A percentile compares a stretch with the other conserved stretches of the same genome.
Evolutionary conservation across 305 asterid genomes (phyloP).

Genomic region (Rubia peregrina): DNA sequence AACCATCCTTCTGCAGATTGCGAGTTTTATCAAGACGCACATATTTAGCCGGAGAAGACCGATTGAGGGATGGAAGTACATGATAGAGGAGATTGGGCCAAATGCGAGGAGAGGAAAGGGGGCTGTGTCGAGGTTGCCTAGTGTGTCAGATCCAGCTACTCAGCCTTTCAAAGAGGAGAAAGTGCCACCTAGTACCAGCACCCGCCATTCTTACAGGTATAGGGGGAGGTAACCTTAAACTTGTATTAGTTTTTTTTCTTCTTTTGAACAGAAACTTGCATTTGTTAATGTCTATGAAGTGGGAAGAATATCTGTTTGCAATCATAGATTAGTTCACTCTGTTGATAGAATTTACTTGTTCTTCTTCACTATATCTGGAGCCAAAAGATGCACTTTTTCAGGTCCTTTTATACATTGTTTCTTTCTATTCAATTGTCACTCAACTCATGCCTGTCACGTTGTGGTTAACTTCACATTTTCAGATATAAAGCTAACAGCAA

Average conservation of each 20-base stretch:
- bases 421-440: no score
- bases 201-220: slow-evolving; percentile 29
- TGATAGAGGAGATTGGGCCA: slow-evolving; percentile 89
- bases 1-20: slow-evolving; percentile 43
- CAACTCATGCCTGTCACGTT: not conserved
- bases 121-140: slow-evolving; percentile 63
- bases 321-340: not conserved
- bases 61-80: slow-evolving; percentile 85
- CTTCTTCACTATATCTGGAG: not conserved
- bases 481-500: not conserved
- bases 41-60: slow-evolving; percentile 93
- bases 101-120: slow-evolving; percentile 77
- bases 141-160: slow-evolving; percentile 68
- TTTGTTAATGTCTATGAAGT: not conserved
- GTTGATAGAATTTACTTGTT: not conserved
- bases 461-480: no score
- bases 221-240: slow-evolving; percentile 10
- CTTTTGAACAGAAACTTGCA: not conserved
- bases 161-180: slow-evolving; percentile 72
- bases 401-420: no score
- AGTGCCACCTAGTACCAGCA: slow-evolving; percentile 19
- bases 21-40: slow-evolving; percentile 79
- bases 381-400: not conserved
- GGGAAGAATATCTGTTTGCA: not conserved
- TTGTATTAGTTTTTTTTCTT: not conserved